These are phyloP conservation scores for Tulasnella sp. DNA, from an alignment of 768 basidiomycete genomes.

Conservation along the genomic window DNA sequence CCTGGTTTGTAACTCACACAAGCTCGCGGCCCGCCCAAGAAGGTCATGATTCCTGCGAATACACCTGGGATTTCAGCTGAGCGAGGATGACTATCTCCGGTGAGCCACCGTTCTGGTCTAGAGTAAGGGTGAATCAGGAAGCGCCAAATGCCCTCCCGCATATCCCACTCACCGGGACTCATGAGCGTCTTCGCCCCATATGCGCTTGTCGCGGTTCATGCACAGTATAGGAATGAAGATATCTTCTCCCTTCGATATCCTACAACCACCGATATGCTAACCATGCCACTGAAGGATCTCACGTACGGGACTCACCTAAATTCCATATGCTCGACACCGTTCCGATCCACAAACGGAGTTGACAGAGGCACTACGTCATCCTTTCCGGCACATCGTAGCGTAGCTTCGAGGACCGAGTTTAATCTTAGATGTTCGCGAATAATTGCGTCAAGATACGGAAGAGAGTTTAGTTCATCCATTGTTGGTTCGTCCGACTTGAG, in stretches of 20 bases:
- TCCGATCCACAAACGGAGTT: slow-evolving; percentile 6
- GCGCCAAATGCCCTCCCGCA: neutral
- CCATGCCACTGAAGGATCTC: neutral
- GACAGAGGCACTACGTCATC: slow-evolving; percentile 13
- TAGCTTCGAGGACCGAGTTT: neutral
- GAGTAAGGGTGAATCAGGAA: neutral
- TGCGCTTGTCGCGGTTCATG: slow-evolving; percentile 10
- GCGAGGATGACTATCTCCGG: slow-evolving; percentile 31
- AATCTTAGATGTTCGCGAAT: slow-evolving; percentile 18
- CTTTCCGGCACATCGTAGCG: slow-evolving; percentile 1
- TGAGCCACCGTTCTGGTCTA: slow-evolving; percentile 55
- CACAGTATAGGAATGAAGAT: neutral
- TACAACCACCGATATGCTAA: neutral
- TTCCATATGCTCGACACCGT: slow-evolving; percentile 1
- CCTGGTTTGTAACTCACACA: slow-evolving; percentile 38
- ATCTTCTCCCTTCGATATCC: slow-evolving; percentile 10
- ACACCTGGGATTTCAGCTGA: slow-evolving; percentile 42
- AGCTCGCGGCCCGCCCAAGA: slow-evolving; percentile 50
- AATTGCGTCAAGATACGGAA: slow-evolving; percentile 26
- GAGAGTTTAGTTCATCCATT: slow-evolving; percentile 22
- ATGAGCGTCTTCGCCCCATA: slow-evolving; percentile 20
- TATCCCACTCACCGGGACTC: slow-evolving; percentile 18
- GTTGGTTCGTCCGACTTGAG: slow-evolving; percentile 20
- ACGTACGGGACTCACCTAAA: neutral
- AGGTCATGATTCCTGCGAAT: slow-evolving; percentile 47